Percentiles rank a stretch among this genome's conserved stretches.
Evolutionary conservation across 371 early-diverging fungal species (phyloP).

Genomic region (Choanephora cucurbitarum): DNA sequence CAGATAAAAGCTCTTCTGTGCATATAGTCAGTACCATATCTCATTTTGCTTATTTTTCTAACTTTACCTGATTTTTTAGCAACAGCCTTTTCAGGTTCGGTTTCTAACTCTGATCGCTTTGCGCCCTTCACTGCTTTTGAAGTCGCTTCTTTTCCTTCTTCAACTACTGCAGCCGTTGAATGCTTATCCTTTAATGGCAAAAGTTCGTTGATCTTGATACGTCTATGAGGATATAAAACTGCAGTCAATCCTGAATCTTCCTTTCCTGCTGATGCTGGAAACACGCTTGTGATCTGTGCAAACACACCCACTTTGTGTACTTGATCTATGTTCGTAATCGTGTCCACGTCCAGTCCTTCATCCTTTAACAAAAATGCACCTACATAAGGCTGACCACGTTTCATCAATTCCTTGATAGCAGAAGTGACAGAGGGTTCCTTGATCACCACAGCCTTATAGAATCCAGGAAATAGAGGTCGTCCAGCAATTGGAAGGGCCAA

Average conservation of each 20-base stretch:
- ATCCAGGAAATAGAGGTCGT: conserved; percentile 94
- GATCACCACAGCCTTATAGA: conserved; percentile 95
- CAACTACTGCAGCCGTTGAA: conserved; percentile 14
- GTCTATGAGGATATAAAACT: conserved; percentile 91
- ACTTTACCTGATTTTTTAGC: conserved; percentile 16
- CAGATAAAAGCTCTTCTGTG: conserved; percentile 19
- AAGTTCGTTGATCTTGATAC: conserved; percentile 81
- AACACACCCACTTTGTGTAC: conserved; percentile 94
- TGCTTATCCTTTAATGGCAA: conserved; percentile 42
- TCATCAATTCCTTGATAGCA: conserved; percentile 88
- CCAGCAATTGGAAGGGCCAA: conserved; percentile 92
- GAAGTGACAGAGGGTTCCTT: conserved; percentile 90
- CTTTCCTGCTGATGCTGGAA: conserved; percentile 75
- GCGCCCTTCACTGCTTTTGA: conserved; percentile 6
- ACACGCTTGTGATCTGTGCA: conserved; percentile 95
- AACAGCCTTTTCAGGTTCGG: conserved; percentile 10
- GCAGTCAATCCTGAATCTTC: conserved; percentile 89
- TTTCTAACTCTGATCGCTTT: conserved; percentile 13
- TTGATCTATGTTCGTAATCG: conserved; percentile 73
- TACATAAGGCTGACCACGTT: conserved; percentile 92
- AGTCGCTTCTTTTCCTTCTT: conserved; percentile 18
- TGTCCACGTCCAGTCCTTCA: conserved; percentile 84
- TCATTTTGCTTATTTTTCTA: background rate
- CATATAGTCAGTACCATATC: background rate
- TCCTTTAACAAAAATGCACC: conserved; percentile 93